These are phyloP conservation scores for Botrytis paeoniae DNA, from an alignment of 2,329 filamentous ascomycete genomes.

Conservation along the genomic window DNA sequence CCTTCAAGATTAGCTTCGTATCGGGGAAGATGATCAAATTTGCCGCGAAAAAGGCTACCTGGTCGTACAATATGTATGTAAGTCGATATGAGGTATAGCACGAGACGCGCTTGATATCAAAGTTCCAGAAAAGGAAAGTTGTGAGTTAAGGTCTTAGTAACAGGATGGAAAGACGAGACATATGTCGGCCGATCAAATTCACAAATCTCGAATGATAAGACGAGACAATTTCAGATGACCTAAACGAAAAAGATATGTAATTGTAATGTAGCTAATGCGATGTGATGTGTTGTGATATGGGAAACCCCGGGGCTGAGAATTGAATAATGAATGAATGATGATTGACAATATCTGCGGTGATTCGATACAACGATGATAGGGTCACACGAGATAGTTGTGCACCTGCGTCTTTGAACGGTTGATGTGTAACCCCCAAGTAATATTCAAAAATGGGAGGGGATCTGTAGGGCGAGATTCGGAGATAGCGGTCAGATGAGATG, in stretches of 20 bases:
- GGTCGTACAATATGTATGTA: neutral
- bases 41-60: neutral
- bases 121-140: neutral
- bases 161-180: slow-evolving; percentile 2
- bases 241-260: neutral
- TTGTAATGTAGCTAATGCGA: slow-evolving; percentile 4
- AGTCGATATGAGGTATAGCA: neutral
- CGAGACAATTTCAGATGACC: slow-evolving; percentile 1
- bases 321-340: neutral
- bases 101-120: neutral
- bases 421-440: neutral
- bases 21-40: neutral
- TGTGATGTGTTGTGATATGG: neutral
- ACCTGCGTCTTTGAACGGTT: neutral
- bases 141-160: neutral
- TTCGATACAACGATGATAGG: neutral
- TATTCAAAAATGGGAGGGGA: neutral
- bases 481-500: slow-evolving; percentile 6
- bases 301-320: neutral
- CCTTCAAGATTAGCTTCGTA: neutral
- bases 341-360: neutral
- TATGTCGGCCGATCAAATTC: slow-evolving; percentile 7
- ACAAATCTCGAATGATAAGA: slow-evolving; percentile 1
- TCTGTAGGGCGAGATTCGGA: neutral
- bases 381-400: neutral